Base-by-base conservation (phyloP, 768 basidiomycete genomes). In the Russula olivacea region DNA sequence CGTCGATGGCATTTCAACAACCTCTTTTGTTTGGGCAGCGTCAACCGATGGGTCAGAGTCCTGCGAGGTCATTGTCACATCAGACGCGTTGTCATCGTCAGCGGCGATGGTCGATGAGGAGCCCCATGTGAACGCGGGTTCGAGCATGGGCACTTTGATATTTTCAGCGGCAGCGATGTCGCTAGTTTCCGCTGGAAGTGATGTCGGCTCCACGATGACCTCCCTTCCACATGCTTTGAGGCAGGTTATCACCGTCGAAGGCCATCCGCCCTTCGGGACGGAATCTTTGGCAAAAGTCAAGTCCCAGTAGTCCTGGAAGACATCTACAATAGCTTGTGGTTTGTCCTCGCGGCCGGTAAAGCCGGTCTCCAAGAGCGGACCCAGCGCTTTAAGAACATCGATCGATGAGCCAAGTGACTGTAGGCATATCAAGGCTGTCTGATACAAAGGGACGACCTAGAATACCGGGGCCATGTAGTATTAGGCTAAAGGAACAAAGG, bases 251-350 rank as follows among this genome's bases (percentile, higher is more conserved):
- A 87, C 75, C 45, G 76, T 73, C 32, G 75, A 73, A 0, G 85
- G 80, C 86, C 87, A 91, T 6, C 81, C 84, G 2, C 69, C 69
- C 15, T 70, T 63, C 0, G 86, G 85, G 25, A 76, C 72, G 3
- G 75, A 65, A 25, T 76, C 40, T 1, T 71, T 57, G 12, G 76
- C 76, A 64, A 78, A 88, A 2, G 77, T 76, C 1, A 74, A 67
- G 17, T 76, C 71, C 89, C 89, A 91, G 69, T 86, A 87, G 34
- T 82, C 81, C 8, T 70, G 70, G 69, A 91, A 89, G 2, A 83
- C 77, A 7, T 83, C 80, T 14, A 72, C 71, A 4, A 80, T 75
- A 3, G 75, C 70, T 0, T 66, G 68, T 3, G 80, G 78, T 58
- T 81, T 84, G 55, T 80, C 78, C 8, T 70, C 59, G 5, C 83